A percentile compares a stretch with the other conserved stretches of the same genome.
phyloP scores from a whole-genome alignment of 192 early-diverging fungal genomes.

The Neocallimastix lanati region DNA sequence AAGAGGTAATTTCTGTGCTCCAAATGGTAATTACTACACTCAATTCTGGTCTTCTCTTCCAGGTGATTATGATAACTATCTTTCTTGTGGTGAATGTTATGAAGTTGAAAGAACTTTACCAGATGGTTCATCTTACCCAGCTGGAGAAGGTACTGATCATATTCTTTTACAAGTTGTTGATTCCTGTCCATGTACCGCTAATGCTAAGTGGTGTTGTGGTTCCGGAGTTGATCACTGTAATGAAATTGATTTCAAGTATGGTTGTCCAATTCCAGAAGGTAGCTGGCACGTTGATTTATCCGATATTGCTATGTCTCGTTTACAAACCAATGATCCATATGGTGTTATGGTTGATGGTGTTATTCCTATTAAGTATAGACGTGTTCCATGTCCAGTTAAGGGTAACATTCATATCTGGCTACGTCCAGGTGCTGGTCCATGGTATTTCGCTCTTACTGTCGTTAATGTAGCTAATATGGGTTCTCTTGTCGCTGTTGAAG shows the following conservation, averaged over 20 bases:
- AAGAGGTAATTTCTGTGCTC: conserved; percentile 5
- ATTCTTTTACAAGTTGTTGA: conserved; percentile 3
- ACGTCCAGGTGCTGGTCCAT: not conserved
- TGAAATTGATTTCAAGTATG: conserved; percentile 3
- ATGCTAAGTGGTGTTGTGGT: conserved; percentile 4
- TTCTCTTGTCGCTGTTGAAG: conserved; percentile 1
- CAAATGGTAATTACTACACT: conserved; percentile 4
- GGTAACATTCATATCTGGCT: conserved; percentile 4
- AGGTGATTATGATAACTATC: conserved; percentile 4
- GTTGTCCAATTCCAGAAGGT: conserved; percentile 1
- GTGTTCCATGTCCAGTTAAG: not conserved
- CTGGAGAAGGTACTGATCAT: not conserved
- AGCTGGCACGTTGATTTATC: conserved; percentile 2
- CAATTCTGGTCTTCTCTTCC: conserved; percentile 6
- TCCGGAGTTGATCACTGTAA: not conserved
- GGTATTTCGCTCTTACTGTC: conserved; percentile 3
- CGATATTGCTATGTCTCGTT: conserved; percentile 4
- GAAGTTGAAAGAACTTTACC: conserved; percentile 1
- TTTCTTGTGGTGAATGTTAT: conserved; percentile 4
- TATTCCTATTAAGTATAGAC: conserved; percentile 1
- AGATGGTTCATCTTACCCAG: conserved; percentile 2
- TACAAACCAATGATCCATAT: conserved; percentile 1
- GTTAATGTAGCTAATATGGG: conserved; percentile 2
- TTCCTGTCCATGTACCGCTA: conserved; percentile 4
- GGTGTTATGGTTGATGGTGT: not conserved